These are phyloP conservation scores for Austroboletus eburneus DNA, from an alignment of 768 basidiomycete genomes.

Conservation along the genomic window DNA sequence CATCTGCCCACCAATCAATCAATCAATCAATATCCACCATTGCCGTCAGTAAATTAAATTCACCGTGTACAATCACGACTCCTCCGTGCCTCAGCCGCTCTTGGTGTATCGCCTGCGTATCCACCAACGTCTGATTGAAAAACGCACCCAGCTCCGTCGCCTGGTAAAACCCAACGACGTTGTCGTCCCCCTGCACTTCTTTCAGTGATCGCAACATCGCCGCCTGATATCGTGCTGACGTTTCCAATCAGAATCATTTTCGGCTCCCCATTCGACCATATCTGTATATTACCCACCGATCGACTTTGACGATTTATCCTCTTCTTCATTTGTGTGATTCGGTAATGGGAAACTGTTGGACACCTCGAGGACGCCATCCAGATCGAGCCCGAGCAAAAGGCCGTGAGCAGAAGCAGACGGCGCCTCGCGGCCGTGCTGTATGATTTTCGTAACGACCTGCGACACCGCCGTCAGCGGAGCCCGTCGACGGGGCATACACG, in stretches of 20 bases:
- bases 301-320: conserved; percentile 75
- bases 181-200: conserved; percentile 89
- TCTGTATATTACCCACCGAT: conserved; percentile 47
- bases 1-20: conserved; percentile 56
- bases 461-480: conserved; percentile 16
- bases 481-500: conserved; percentile 8
- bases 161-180: conserved; percentile 92
- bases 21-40: conserved; percentile 6
- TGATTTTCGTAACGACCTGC: conserved; percentile 89
- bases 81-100: conserved; percentile 84
- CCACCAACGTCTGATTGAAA: conserved; percentile 74
- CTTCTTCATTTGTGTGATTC: conserved; percentile 67
- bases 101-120: conserved; percentile 82
- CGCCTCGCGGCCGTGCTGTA: conserved; percentile 86
- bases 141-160: conserved; percentile 83
- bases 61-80: conserved; percentile 80
- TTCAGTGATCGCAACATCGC: conserved; percentile 84
- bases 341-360: conserved; percentile 88
- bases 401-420: conserved; percentile 74
- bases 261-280: conserved; percentile 2
- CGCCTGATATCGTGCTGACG: conserved; percentile 71
- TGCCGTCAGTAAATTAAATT: conserved; percentile 15
- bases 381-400: conserved; percentile 83
- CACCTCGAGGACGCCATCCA: conserved; percentile 87
- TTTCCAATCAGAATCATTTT: conserved; percentile 4